Evolutionary conservation across 2,329 filamentous ascomycete genomes (phyloP).

Genomic region (Trichophyton simii): DNA sequence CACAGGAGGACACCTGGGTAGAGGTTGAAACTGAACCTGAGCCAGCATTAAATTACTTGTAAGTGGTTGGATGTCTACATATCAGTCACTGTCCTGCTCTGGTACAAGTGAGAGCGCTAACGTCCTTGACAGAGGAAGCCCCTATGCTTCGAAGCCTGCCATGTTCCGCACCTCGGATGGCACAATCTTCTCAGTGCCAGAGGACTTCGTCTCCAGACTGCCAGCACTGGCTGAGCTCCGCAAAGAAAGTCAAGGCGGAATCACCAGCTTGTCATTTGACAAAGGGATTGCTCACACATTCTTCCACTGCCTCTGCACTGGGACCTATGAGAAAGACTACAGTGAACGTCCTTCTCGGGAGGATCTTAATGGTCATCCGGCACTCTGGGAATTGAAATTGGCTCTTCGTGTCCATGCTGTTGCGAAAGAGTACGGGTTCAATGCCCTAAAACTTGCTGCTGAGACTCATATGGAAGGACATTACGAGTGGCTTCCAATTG

Average conservation of each 20-base stretch:
- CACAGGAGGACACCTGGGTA: no score
- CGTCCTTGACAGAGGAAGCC: background rate
- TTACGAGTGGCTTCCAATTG: background rate
- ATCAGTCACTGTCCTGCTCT: no score
- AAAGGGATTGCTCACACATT: no score
- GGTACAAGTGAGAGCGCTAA: background rate
- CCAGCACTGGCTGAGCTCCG: background rate
- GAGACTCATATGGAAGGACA: background rate
- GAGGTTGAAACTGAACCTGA: no score
- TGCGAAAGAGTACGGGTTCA: background rate
- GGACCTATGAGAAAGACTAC: no score
- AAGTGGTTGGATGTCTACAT: background rate
- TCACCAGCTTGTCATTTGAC: no score
- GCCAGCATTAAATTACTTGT: background rate
- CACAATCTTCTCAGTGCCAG: background rate
- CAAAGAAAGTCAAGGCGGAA: no score
- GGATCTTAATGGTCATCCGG: no score
- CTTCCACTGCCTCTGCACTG: no score
- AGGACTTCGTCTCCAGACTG: background rate
- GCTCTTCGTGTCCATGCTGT: background rate
- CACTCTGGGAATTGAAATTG: background rate
- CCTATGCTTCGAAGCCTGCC: background rate
- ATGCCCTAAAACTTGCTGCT: background rate
- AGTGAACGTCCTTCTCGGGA: no score
- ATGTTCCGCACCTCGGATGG: background rate